Evolutionary conservation across 2,329 filamentous ascomycete species (phyloP), one percentile per base, ranked within the genome.

Genomic region (Aspergillus ibericus): DNA sequence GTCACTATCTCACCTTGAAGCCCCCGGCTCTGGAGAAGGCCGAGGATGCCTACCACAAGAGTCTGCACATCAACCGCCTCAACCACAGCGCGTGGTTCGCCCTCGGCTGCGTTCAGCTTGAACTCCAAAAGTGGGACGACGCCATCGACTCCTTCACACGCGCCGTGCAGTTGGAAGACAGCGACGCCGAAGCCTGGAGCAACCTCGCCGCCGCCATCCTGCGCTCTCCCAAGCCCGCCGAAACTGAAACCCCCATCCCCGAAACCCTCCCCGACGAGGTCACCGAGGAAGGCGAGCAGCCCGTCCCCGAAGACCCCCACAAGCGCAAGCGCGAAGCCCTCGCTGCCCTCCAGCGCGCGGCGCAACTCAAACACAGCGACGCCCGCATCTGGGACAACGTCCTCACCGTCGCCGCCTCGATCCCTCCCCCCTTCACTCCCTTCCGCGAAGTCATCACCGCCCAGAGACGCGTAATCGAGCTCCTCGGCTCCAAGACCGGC

Each of bases 351-450:
- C 95, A 96, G 72, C 89, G 90, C 63, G 95, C 93, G 9, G 92
- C 93, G 0, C 83, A 85, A 4, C 84, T 96, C 22, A 92, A 96
- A 52, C 85, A 91, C 74, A 88, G 92, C 67, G 93, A 93, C 77
- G 91, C 89, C 83, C 88, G 91, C 66, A 97, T 99, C 73, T 98
- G 93, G 93, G 91, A 96, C 72, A 99, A 99, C 68, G 89, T 98
- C 15, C 85, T 99, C 58, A 95, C 92, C 0, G 88, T 98, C 20
- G 89, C 91, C 0, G 86, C 90, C 0, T 90, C 91, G 1, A 84
- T 95, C 27, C 83, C 82, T 0, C 93, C 93, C 0, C 88, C 91
- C 1, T 59, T 65, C 29, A 80, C 77, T 0, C 86, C 89, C 0
- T 87, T 92, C 70, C 74, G 81, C 0, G 92, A 97, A 61, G 85